Evolutionary conservation across 768 basidiomycete species (phyloP).

Genomic region (Dioszegia crocea): DNA sequence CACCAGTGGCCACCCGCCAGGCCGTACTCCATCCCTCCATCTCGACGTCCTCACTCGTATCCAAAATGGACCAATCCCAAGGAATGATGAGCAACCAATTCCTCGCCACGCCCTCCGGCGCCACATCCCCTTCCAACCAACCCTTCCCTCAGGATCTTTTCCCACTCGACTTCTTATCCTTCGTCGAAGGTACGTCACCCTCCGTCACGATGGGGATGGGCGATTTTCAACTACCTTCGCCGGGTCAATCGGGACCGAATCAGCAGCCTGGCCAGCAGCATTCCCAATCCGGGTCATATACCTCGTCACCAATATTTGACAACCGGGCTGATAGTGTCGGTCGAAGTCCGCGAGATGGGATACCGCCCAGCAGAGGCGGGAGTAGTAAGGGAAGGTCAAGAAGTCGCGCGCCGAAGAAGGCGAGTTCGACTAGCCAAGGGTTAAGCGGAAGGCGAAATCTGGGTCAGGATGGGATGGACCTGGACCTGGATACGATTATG

Average conservation of each 20-base stretch:
- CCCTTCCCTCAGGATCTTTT: conserved; percentile 2
- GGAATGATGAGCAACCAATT: background rate
- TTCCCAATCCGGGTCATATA: background rate
- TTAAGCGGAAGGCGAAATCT: too few species aligned
- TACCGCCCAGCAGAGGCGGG: background rate
- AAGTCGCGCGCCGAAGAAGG: background rate
- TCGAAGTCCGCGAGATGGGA: background rate
- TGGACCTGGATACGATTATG: too few species aligned
- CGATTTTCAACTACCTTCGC: background rate
- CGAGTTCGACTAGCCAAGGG: background rate
- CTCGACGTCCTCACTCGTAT: too few species aligned
- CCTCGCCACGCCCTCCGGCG: background rate
- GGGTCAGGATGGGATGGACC: too few species aligned
- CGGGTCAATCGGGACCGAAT: background rate
- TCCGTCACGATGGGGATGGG: background rate
- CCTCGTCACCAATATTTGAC: background rate
- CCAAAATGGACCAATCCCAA: background rate
- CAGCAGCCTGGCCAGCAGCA: background rate
- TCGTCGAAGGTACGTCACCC: conserved; percentile 2
- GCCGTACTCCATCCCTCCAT: too few species aligned
- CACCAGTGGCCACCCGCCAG: too few species aligned
- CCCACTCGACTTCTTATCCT: conserved; percentile 12
- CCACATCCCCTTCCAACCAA: background rate
- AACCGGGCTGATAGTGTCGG: background rate
- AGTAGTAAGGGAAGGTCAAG: background rate